Evolutionary conservation across 2,329 filamentous ascomycete species (phyloP), one percentile per base, ranked within the genome.

Genomic region (Fusarium metavorans): DNA sequence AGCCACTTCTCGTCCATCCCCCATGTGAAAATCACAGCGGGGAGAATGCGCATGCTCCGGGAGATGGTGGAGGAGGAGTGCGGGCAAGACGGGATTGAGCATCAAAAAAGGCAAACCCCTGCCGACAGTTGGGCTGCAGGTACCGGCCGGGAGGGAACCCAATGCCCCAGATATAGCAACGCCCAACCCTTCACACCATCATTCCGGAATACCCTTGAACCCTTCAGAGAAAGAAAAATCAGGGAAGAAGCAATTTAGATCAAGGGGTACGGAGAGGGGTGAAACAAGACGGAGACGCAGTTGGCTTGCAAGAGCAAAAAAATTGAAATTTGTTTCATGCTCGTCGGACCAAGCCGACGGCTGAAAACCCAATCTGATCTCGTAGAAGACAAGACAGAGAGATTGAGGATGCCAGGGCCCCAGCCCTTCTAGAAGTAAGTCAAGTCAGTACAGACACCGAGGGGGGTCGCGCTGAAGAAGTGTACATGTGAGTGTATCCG

Each of bases 91-190:
- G 59, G 41, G 59, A 64, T 39, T 35, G 50, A 61, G 70, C 64
- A 39, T 71, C 54, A 61, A 66, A 58, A 34, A 58, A 27, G 35
- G 27, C 16, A 23, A 23, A 75, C 64, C 74, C 74, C 61, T 76
- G 66, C 64, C 45, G 57, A 68, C 52, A 45, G 68, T 76, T 76
- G 74, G 74, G 74, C 74, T 76, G 74, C 74, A 76, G 74, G 74
- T 76, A 76, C 74, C 59, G 67, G 68, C 39, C 61, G 68, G 71
- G 67, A 76, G 74, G 71, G 71, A 76, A 72, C 74, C 74, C 68
- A 76, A 76, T 54, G 57, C 34, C 61, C 64, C 54, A 63, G 62
- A 64, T 63, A 75, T 58, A 52, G 69, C 48, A 64, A 59, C 65
- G 72, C 65, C 68, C 65, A 75, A 72, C 66, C 65, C 58, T 39